Conservation (phyloP, 306 rosid species). For the Mucuna pruriens region DNA sequence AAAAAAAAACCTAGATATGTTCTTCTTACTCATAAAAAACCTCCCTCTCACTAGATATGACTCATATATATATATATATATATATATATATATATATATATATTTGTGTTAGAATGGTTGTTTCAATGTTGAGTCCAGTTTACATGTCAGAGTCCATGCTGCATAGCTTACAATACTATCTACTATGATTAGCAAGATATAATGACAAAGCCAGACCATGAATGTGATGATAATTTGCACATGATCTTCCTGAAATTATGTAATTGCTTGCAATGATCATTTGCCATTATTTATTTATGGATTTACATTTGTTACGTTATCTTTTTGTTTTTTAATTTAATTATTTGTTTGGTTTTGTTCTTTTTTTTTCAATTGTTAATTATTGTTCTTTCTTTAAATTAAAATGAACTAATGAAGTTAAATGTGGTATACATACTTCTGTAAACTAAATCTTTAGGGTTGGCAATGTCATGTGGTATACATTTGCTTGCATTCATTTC, state of each 20-base stretch:
- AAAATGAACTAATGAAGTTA: slow-evolving; percentile 22
- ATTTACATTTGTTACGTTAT: neutral
- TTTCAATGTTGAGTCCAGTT: neutral
- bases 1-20: neutral
- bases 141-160: neutral
- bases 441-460: slow-evolving; percentile 21
- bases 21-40: neutral
- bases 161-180: neutral
- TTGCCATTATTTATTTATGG: slow-evolving; percentile 14
- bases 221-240: slow-evolving; percentile 22
- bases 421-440: neutral
- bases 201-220: slow-evolving; percentile 29
- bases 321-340: neutral
- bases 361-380: neutral
- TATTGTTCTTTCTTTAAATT: slow-evolving; percentile 16
- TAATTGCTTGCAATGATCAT: neutral
- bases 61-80: no score
- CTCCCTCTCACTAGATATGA: neutral
- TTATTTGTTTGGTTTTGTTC: neutral
- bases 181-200: neutral
- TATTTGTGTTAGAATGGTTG: neutral
- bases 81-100: neutral
- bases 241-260: slow-evolving; percentile 15
- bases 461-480: slow-evolving; percentile 27
- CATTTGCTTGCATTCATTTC: slow-evolving; percentile 9